These are phyloP conservation scores for Stenogyne calaminthoides DNA, from an alignment of 305 asterid species.

Conservation along the genomic window DNA sequence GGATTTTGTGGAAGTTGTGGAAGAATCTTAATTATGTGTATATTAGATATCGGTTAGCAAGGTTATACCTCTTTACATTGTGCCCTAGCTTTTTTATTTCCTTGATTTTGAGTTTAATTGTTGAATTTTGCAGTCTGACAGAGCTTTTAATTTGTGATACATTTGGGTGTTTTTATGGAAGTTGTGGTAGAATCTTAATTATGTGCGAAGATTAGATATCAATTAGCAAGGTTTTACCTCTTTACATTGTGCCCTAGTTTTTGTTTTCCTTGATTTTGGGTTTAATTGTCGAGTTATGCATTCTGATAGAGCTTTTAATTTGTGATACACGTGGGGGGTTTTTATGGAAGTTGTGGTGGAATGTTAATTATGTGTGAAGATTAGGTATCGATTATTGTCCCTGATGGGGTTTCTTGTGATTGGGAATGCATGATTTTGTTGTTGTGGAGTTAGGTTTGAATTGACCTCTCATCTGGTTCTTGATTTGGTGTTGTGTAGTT, in stretches of 20 bases:
- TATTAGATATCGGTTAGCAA: too few species aligned
- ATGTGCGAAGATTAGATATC: background rate
- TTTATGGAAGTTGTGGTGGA: background rate
- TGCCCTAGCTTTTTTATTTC: background rate
- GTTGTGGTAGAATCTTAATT: background rate
- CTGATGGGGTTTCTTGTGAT: background rate
- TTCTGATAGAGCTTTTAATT: background rate
- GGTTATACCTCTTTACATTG: too few species aligned
- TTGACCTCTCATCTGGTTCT: slow-evolving; percentile 11
- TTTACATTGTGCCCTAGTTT: background rate
- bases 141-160: background rate
- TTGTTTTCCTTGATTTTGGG: too few species aligned
- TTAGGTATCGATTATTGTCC: background rate
- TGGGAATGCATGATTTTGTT: too few species aligned
- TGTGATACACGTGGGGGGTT: background rate
- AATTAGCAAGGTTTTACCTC: slow-evolving; percentile 44
- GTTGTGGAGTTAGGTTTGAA: background rate
- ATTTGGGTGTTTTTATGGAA: background rate
- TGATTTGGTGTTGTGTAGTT: slow-evolving; percentile 51
- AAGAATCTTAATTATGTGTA: too few species aligned
- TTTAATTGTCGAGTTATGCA: too few species aligned
- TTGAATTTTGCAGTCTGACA: background rate
- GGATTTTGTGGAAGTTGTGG: too few species aligned
- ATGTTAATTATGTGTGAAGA: background rate
- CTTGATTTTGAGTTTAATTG: slow-evolving; percentile 19